Percentiles rank a stretch among this genome's conserved stretches.
phyloP scores from a whole-genome alignment of 345 rosid genomes.

The Carallia brachiata region DNA sequence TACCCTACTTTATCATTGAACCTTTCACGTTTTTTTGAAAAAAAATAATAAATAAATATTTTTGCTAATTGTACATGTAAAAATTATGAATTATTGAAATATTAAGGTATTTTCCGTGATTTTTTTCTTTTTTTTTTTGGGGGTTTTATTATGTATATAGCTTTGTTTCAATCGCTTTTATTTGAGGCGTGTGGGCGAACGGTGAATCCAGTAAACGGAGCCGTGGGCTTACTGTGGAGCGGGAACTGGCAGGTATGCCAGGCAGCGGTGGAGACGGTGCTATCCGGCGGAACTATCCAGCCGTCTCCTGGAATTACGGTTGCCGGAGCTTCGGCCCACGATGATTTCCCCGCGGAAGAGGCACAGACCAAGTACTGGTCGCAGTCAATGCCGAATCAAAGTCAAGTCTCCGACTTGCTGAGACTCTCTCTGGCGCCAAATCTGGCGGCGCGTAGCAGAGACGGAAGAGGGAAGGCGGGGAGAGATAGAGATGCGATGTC shows the following conservation, averaged over 20 bases:
- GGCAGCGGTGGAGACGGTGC: constrained; percentile 53
- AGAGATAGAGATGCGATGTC: constrained; percentile 28
- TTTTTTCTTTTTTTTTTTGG: not conserved
- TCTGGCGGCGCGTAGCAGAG: constrained; percentile 14
- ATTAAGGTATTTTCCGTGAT: not conserved
- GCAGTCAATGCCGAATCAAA: constrained; percentile 33
- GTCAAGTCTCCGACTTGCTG: constrained; percentile 28
- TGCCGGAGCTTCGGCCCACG: not conserved
- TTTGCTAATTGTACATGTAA: too few species aligned
- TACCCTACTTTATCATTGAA: not conserved
- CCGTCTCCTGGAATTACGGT: constrained; percentile 30
- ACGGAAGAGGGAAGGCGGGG: constrained; percentile 23
- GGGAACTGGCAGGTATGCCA: constrained; percentile 59
- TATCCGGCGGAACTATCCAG: constrained; percentile 39
- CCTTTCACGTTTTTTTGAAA: not conserved
- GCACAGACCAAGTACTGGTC: not conserved
- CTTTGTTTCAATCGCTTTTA: constrained; percentile 55
- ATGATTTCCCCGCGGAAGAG: too few species aligned
- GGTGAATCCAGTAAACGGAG: constrained; percentile 61
- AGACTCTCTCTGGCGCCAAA: constrained; percentile 25
- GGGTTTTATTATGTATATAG: constrained; percentile 16
- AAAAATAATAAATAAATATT: too few species aligned
- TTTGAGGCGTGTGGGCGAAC: constrained; percentile 67
- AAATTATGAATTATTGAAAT: too few species aligned
- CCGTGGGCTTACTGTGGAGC: constrained; percentile 53